Evolutionary conservation across 495 filamentous ascomycete species (phyloP).

Genomic region (Trypethelium eluteriae): DNA sequence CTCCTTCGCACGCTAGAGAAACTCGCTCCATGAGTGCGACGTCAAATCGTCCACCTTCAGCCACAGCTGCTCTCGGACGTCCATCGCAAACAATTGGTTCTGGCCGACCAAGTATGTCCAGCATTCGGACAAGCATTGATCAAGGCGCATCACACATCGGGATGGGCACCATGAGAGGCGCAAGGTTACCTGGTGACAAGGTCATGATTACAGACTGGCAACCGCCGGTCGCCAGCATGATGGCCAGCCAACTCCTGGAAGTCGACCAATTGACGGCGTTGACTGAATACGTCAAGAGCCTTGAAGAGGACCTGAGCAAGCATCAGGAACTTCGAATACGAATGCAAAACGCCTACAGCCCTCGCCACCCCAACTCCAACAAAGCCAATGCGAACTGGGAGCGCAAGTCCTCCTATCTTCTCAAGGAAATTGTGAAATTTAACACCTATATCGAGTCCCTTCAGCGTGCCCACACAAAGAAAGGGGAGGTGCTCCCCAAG

Average conservation of each 20-base stretch:
- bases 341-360: conserved; percentile 52
- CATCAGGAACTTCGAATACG: conserved; percentile 80
- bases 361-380: conserved; percentile 67
- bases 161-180: conserved; percentile 39
- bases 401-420: conserved; percentile 79
- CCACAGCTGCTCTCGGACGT: not conserved
- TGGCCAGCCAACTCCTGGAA: conserved; percentile 68
- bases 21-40: conserved; percentile 1
- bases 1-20: not conserved
- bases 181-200: conserved; percentile 75
- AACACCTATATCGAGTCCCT: conserved; percentile 86
- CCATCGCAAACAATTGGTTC: not conserved
- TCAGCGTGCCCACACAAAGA: conserved; percentile 48
- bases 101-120: conserved; percentile 57
- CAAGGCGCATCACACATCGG: conserved; percentile 36
- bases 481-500: conserved; percentile 43
- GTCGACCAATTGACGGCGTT: conserved; percentile 72
- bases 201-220: conserved; percentile 83
- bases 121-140: conserved; percentile 64
- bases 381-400: conserved; percentile 97
- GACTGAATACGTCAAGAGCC: conserved; percentile 67
- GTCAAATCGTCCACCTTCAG: conserved; percentile 12
- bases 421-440: conserved; percentile 96
- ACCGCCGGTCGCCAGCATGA: conserved; percentile 86
- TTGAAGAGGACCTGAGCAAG: conserved; percentile 74